Conservation (phyloP, 1,139 yeast species). For the Candida tetrigidarum region DNA sequence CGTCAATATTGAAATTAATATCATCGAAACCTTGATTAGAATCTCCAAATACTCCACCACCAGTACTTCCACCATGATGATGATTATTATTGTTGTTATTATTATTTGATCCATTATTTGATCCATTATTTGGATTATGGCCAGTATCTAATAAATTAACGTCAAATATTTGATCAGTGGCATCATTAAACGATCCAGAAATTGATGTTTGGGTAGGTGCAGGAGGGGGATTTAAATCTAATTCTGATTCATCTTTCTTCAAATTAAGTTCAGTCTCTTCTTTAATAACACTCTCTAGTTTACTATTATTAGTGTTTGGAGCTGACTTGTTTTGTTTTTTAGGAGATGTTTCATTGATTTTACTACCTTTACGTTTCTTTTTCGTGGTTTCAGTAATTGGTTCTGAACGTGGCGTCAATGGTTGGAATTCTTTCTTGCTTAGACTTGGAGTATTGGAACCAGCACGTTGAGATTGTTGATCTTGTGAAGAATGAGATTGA, state of each 20-base stretch:
- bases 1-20: slow-evolving; percentile 59
- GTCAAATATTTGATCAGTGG: slow-evolving; percentile 38
- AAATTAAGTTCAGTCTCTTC: slow-evolving; percentile 22
- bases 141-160: slow-evolving; percentile 36
- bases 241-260: slow-evolving; percentile 21
- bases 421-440: slow-evolving; percentile 42
- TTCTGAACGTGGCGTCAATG: slow-evolving; percentile 50
- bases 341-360: slow-evolving; percentile 34
- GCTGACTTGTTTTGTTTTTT: slow-evolving; percentile 28
- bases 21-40: slow-evolving; percentile 37
- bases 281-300: slow-evolving; percentile 31
- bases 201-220: slow-evolving; percentile 22
- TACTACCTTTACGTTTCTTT: slow-evolving; percentile 27
- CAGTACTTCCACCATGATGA: slow-evolving; percentile 16
- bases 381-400: slow-evolving; percentile 31
- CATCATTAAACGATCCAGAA: slow-evolving; percentile 29
- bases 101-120: too few species aligned
- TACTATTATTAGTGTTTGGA: slow-evolving; percentile 16
- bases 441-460: slow-evolving; percentile 29
- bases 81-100: background rate
- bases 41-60: slow-evolving; percentile 8
- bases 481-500: slow-evolving; percentile 6
- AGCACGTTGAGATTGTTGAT: slow-evolving; percentile 9
- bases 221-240: slow-evolving; percentile 25
- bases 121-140: slow-evolving; percentile 3